phyloP scores from a whole-genome alignment of 1,139 yeast species.

The Debaryomyces udenii region DNA sequence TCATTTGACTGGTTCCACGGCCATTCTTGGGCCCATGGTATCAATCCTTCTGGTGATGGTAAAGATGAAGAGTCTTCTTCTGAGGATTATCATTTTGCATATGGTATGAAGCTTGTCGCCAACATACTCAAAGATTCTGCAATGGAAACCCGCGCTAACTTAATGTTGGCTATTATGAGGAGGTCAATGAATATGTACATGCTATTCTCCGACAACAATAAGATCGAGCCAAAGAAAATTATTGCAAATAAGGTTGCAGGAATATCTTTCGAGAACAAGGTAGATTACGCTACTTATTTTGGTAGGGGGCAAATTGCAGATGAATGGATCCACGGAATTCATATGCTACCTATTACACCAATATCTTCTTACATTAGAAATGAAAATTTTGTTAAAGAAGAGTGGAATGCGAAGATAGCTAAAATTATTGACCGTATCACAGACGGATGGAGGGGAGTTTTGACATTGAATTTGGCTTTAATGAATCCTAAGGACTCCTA shows the following conservation, averaged over 20 bases:
- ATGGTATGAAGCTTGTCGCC: constrained; percentile 46
- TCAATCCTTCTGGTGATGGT: constrained; percentile 49
- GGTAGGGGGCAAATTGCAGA: constrained; percentile 47
- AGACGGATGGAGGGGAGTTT: constrained; percentile 50
- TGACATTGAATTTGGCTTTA: constrained; percentile 43
- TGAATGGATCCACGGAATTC: constrained; percentile 53
- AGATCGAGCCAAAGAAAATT: constrained; percentile 39
- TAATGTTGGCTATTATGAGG: constrained; percentile 47
- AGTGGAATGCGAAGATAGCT: constrained; percentile 44
- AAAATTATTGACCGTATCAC: constrained; percentile 38
- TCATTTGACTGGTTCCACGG: constrained; percentile 52
- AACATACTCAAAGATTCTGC: constrained; percentile 32
- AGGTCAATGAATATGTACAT: constrained; percentile 48
- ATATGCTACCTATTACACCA: constrained; percentile 52
- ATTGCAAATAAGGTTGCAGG: constrained; percentile 49
- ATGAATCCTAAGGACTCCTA: constrained; percentile 40
- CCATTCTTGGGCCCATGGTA: constrained; percentile 51
- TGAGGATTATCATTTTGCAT: constrained; percentile 50
- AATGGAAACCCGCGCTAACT: constrained; percentile 43
- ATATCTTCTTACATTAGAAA: constrained; percentile 42
- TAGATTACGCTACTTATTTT: constrained; percentile 49
- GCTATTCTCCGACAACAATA: constrained; percentile 43
- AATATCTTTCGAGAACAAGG: constrained; percentile 48
- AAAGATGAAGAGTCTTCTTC: constrained; percentile 51
- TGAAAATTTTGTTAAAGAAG: constrained; percentile 41